Conservation (phyloP, 305 asterid species). For the Striga hermonthica region DNA sequence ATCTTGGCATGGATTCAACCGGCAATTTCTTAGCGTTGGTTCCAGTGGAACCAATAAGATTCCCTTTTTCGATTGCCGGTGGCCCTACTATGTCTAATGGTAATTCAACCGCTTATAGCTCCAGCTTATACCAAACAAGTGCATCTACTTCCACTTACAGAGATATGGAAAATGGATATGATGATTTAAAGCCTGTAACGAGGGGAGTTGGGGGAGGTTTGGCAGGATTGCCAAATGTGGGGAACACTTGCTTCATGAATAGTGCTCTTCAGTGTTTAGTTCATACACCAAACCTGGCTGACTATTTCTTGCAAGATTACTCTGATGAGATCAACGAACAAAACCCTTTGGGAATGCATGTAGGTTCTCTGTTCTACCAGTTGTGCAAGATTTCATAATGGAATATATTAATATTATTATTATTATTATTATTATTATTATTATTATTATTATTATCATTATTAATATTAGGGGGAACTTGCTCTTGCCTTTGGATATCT, state of each 20-base stretch:
- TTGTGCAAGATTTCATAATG: conserved; percentile 25
- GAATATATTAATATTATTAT: background rate
- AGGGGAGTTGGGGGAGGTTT: conserved; percentile 58
- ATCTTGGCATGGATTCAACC: conserved; percentile 64
- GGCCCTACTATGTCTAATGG: conserved; percentile 85
- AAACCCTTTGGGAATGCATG: conserved; percentile 92
- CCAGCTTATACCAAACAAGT: conserved; percentile 49
- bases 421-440: too few relatives aligned
- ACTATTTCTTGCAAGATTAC: conserved; percentile 82
- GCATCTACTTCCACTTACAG: conserved; percentile 50
- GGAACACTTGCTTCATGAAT: conserved; percentile 97
- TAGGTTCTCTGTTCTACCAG: conserved; percentile 40
- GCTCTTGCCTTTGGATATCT: conserved; percentile 92
- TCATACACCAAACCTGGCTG: conserved; percentile 83
- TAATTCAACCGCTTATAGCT: conserved; percentile 49
- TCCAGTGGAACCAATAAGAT: conserved; percentile 71
- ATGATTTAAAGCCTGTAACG: conserved; percentile 40
- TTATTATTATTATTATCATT: too few relatives aligned
- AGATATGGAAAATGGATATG: conserved; percentile 63
- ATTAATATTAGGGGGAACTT: conserved; percentile 78
- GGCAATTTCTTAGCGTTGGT: conserved; percentile 82
- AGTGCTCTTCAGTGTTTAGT: conserved; percentile 92
- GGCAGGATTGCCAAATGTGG: conserved; percentile 92
- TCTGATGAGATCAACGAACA: conserved; percentile 74
- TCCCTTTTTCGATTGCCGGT: conserved; percentile 78